These are phyloP conservation scores for Corylus avellana DNA, from an alignment of 306 rosid genomes.

Conservation along the genomic window DNA sequence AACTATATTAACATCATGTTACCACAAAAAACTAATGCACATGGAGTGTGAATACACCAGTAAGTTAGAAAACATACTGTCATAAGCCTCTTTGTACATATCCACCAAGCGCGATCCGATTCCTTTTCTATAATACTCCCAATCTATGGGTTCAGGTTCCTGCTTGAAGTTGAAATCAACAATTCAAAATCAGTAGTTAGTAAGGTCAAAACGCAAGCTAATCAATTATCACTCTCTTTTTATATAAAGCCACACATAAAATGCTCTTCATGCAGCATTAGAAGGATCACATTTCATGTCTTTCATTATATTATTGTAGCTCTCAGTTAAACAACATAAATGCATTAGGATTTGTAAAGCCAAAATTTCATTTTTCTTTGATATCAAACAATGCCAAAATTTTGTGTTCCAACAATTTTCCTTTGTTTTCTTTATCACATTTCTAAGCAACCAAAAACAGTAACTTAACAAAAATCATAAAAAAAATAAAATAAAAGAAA, in stretches of 20 bases:
- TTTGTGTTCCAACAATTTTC: neutral
- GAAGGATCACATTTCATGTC: neutral
- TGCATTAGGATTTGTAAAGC: neutral
- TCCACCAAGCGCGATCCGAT: slow-evolving; percentile 94
- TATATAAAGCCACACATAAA: neutral
- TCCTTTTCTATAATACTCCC: slow-evolving; percentile 96
- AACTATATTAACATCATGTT: neutral
- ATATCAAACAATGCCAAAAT: neutral
- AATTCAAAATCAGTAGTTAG: slow-evolving; percentile 3
- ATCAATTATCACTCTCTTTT: neutral
- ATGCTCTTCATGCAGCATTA: neutral
- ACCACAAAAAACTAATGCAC: neutral
- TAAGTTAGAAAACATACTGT: slow-evolving; percentile 60
- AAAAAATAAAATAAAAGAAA: neutral
- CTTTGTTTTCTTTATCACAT: neutral
- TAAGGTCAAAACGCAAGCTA: neutral
- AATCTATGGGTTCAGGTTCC: slow-evolving; percentile 98
- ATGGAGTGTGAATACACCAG: neutral
- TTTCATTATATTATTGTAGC: neutral
- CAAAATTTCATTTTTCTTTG: neutral
- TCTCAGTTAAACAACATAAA: neutral
- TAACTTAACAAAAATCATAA: neutral
- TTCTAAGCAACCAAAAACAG: slow-evolving; percentile 1
- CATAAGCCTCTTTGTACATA: slow-evolving; percentile 95
- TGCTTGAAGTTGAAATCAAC: slow-evolving; percentile 36